Conservation (phyloP, 768 basidiomycete species). For the Lactifluus volemus region DNA sequence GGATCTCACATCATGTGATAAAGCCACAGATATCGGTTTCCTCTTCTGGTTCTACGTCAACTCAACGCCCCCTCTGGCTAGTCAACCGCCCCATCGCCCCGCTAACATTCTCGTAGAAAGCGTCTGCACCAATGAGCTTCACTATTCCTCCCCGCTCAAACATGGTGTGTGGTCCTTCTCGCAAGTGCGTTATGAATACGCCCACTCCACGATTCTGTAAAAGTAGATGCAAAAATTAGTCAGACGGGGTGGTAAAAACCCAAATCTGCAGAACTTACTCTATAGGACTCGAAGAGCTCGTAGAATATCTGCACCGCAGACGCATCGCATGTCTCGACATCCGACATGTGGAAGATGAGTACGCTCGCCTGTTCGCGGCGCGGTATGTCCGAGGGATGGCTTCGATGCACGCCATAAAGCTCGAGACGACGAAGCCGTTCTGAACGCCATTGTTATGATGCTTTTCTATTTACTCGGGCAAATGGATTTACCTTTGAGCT, state of each 20-base stretch:
- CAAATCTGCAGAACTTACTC: slow-evolving; percentile 33
- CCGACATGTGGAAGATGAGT: slow-evolving; percentile 88
- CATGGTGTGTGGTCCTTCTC: slow-evolving; percentile 27
- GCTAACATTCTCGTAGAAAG: slow-evolving; percentile 37
- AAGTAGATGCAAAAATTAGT: neutral
- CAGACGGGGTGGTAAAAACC: neutral
- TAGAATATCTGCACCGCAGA: slow-evolving; percentile 84
- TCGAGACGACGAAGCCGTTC: slow-evolving; percentile 81
- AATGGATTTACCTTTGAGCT: slow-evolving; percentile 62
- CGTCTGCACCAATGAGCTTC: slow-evolving; percentile 34
- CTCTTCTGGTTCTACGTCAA: neutral
- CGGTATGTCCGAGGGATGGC: slow-evolving; percentile 87
- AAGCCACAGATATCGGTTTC: neutral
- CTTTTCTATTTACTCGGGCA: neutral
- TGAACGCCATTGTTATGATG: slow-evolving; percentile 21
- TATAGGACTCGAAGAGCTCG: slow-evolving; percentile 72
- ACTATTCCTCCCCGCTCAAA: slow-evolving; percentile 40
- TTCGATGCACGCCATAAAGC: slow-evolving; percentile 69
- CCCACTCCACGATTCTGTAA: slow-evolving; percentile 35
- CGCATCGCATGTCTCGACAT: slow-evolving; percentile 86
- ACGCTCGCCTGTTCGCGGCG: slow-evolving; percentile 63
- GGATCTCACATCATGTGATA: too few relatives aligned
- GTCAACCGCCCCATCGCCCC: slow-evolving; percentile 35
- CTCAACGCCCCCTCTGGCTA: slow-evolving; percentile 6
- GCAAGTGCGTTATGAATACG: slow-evolving; percentile 41